Percentiles rank a stretch among this genome's conserved stretches.
Evolutionary conservation across 495 filamentous ascomycete genomes (phyloP).

Genomic region (Entonaema liquescens): DNA sequence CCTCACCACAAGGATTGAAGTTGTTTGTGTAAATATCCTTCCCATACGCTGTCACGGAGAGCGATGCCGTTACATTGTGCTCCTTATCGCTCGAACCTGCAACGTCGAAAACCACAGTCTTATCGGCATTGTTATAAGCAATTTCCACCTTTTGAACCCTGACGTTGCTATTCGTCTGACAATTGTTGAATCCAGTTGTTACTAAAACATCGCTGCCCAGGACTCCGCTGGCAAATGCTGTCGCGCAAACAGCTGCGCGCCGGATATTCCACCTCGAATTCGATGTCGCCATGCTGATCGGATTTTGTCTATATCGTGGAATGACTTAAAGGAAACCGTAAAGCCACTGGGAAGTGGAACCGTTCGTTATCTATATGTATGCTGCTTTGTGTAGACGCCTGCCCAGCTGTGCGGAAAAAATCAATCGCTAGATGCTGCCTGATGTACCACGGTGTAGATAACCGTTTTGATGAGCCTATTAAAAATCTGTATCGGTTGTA

Average conservation of each 20-base stretch:
- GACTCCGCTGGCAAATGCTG: constrained; percentile 48
- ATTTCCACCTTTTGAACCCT: constrained; percentile 78
- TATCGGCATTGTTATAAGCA: constrained; percentile 76
- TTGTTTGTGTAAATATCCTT: constrained; percentile 77
- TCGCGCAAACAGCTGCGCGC: constrained; percentile 49
- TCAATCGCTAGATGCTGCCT: constrained; percentile 43
- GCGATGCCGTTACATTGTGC: constrained; percentile 82
- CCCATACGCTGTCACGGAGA: constrained; percentile 88
- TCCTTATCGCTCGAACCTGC: constrained; percentile 75
- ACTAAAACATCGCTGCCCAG: constrained; percentile 74
- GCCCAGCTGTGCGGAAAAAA: constrained; percentile 20
- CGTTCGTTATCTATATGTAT: constrained; percentile 26
- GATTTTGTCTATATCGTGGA: constrained; percentile 19
- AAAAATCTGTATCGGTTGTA: constrained; percentile 34
- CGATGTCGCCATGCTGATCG: constrained; percentile 37
- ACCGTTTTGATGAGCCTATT: constrained; percentile 22
- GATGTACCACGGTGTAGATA: constrained; percentile 24
- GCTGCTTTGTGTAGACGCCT: constrained; percentile 4
- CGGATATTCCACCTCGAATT: constrained; percentile 44
- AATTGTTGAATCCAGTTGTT: constrained; percentile 82
- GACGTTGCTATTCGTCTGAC: constrained; percentile 71
- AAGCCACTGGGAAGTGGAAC: constrained; percentile 20
- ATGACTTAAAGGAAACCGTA: constrained; percentile 34
- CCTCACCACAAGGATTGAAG: constrained; percentile 81
- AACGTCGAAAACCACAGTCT: constrained; percentile 81